phyloP scores from a whole-genome alignment of 2,329 filamentous ascomycete genomes.

The Xylaria multiplex region DNA sequence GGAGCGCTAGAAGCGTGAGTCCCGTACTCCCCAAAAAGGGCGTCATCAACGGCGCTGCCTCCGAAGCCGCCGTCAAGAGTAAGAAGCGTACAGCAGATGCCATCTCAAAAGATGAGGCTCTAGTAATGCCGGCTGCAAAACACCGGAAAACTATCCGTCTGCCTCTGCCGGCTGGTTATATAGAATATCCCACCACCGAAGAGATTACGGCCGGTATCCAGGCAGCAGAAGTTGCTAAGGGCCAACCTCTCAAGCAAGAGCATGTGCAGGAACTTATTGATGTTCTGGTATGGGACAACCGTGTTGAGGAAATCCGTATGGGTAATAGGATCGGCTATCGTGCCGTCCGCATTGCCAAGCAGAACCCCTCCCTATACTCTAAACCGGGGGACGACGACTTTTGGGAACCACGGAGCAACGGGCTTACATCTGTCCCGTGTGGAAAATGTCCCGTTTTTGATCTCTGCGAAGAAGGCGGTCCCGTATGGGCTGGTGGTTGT shows the following conservation, averaged over 20 bases:
- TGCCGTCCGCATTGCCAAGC: conserved; percentile 60
- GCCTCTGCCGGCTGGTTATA: conserved; percentile 73
- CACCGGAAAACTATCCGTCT: conserved; percentile 53
- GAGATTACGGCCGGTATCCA: conserved; percentile 82
- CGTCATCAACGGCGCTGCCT: conserved; percentile 60
- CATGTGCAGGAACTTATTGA: conserved; percentile 89
- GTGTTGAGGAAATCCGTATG: conserved; percentile 73
- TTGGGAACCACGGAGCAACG: conserved; percentile 66
- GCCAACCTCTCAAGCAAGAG: conserved; percentile 73
- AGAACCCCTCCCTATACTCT: conserved; percentile 43
- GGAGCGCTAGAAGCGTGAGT: conserved; percentile 48
- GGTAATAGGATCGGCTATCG: conserved; percentile 63
- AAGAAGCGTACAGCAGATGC: conserved; percentile 64
- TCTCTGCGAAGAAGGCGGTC: conserved; percentile 88
- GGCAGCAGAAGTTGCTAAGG: conserved; percentile 74
- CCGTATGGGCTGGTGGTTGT: conserved; percentile 89
- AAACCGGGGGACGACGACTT: conserved; percentile 46
- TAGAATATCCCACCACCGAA: conserved; percentile 80
- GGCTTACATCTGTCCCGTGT: conserved; percentile 88
- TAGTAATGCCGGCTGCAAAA: conserved; percentile 45
- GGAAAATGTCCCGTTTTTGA: conserved; percentile 93
- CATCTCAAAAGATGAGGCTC: conserved; percentile 53
- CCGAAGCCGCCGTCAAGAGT: conserved; percentile 53
- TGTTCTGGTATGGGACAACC: conserved; percentile 87
- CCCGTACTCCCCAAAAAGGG: conserved; percentile 66